Conservation (phyloP, 345 rosid genomes). For the Sisymbrium irio region DNA sequence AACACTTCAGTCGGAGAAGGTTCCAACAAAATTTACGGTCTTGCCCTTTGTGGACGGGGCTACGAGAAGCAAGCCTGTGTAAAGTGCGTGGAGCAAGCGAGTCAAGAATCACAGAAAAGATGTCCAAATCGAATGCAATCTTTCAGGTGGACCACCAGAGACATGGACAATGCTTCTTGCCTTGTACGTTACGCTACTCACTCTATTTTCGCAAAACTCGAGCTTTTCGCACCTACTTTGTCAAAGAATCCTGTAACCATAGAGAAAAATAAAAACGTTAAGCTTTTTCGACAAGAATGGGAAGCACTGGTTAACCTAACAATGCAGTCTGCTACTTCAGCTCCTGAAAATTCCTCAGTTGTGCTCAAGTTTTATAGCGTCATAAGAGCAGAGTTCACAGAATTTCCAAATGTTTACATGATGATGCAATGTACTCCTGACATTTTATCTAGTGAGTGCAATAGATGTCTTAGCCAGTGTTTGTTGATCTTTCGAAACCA, state of each 20-base stretch:
- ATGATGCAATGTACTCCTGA: slow-evolving; percentile 56
- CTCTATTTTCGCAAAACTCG: too few species aligned
- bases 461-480: slow-evolving; percentile 22
- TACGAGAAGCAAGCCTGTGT: slow-evolving; percentile 4
- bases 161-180: slow-evolving; percentile 15
- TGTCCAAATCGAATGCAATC: neutral
- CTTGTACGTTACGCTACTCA: slow-evolving; percentile 11
- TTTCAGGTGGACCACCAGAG: slow-evolving; percentile 16
- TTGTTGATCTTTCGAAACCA: slow-evolving; percentile 9
- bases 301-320: slow-evolving; percentile 1
- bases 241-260: neutral
- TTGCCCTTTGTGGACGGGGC: slow-evolving; percentile 28
- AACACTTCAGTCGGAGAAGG: slow-evolving; percentile 17
- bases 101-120: neutral
- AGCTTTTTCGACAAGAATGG: slow-evolving; percentile 4
- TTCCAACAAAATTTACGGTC: slow-evolving; percentile 21
- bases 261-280: neutral
- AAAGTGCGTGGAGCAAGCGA: slow-evolving; percentile 21
- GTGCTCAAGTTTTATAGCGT: slow-evolving; percentile 37
- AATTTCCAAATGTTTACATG: slow-evolving; percentile 20
- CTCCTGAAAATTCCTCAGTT: slow-evolving; percentile 14
- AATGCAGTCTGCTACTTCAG: neutral
- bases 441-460: slow-evolving; percentile 34
- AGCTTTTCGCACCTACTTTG: too few species aligned
- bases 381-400: slow-evolving; percentile 6